Evolutionary conservation across 257 asterid genomes (phyloP), one percentile per base, ranked within the genome.

Genomic region (Coffea eugenioides): DNA sequence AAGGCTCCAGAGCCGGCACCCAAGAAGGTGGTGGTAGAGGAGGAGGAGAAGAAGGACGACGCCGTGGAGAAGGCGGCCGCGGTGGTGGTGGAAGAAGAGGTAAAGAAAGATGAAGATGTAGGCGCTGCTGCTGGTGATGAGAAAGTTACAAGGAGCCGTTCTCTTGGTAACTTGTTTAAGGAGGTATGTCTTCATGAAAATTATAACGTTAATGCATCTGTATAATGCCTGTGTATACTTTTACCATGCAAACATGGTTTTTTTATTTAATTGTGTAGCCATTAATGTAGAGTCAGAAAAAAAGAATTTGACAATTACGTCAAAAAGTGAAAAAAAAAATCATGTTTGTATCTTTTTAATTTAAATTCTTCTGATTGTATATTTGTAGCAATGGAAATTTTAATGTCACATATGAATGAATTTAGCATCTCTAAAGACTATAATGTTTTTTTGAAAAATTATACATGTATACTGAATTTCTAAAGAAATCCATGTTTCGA

Each of bases 1-100:
- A 80, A 76, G 51, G 83, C 80, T 20, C 85, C 85, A 15, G 34
- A 71, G 39, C 86, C 82, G 11, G 69, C 49, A 6, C 80, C 78
- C 65, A 10, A 84, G 69, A 71, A 46, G 69, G 79, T 51, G 64
- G 80, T 71, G 6, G 57, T 46, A 69, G 52, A 61, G 78, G 79
- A 70, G 79, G 80, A 6, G 84, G 72, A 66, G 77, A 62, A 59
- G 66, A n/a, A 59, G 64, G n/a, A 57, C 23, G 64, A 20, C 3
- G 13, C 31, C 31, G 66, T 59, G 66, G 21, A 59, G 31, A 12
- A 11, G 66, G 31, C 11, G 8, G 31, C 56, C 2, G 56, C 20
- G 62, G 62, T 21, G 66, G 66, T 59, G 3, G 66, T 59, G 66
- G 66, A 59, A 21, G 66, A 23, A 21, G 66, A 59, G 27, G 66